Percentiles rank a stretch among this genome's conserved stretches.
These are phyloP conservation scores for Smithsoniella earleae DNA, from an alignment of 163 green algal genomes.

Conservation along the genomic window DNA sequence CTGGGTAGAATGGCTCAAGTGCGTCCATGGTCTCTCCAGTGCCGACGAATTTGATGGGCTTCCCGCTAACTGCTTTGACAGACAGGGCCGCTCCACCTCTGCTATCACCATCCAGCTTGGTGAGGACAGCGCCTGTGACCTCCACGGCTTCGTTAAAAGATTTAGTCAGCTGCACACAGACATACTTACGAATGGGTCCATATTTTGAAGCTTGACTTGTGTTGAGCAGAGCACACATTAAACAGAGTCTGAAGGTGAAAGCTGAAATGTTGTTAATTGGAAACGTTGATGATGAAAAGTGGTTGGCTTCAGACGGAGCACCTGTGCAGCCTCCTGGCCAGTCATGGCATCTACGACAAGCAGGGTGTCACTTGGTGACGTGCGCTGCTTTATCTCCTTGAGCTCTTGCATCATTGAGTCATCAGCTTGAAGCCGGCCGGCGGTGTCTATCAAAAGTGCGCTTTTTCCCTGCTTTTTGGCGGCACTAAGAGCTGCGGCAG, in stretches of 20 bases:
- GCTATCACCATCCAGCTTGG: slow-evolving; percentile 97
- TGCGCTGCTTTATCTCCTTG: slow-evolving; percentile 57
- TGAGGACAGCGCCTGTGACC: slow-evolving; percentile 82
- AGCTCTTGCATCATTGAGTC: slow-evolving; percentile 87
- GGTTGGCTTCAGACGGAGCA: too few relatives aligned
- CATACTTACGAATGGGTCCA: too few relatives aligned
- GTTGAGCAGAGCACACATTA: too few relatives aligned
- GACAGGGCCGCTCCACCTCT: slow-evolving; percentile 84
- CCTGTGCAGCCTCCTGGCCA: slow-evolving; percentile 77
- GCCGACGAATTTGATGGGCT: slow-evolving; percentile 97
- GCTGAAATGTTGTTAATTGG: too few relatives aligned
- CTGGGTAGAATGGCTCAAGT: slow-evolving; percentile 95
- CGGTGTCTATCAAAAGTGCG: slow-evolving; percentile 90
- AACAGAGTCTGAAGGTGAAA: too few relatives aligned
- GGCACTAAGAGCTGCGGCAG: slow-evolving; percentile 49
- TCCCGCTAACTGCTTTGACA: slow-evolving; percentile 58
- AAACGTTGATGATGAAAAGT: too few relatives aligned
- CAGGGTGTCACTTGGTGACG: slow-evolving; percentile 82
- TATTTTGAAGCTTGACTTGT: too few relatives aligned
- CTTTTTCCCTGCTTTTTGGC: slow-evolving; percentile 58
- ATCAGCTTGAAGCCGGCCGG: slow-evolving; percentile 79
- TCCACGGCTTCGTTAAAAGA: slow-evolving; percentile 71
- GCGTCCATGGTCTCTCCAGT: slow-evolving; percentile 90
- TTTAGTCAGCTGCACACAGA: slow-evolving; percentile 39
- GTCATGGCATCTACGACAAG: slow-evolving; percentile 98